Evolutionary conservation across 805 yeast species (phyloP), one percentile per base, ranked within the genome.

Genomic region (Pichia nakasei): DNA sequence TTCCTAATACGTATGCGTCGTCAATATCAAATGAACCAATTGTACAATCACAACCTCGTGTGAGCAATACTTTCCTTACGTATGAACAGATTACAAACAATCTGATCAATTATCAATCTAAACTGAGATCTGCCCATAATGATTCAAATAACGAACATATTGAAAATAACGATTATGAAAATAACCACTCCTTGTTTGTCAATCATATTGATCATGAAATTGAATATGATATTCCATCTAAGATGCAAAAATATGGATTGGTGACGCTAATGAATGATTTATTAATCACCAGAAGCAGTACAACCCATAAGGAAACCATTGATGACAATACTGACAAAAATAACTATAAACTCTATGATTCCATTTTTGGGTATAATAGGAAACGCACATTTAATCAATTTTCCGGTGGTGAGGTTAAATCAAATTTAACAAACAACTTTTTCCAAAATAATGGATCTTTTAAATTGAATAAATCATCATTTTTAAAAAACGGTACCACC

Each of bases 231-330:
- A 40, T 55, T 4, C 47, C 54, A 4, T 41, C 26, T 4, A 31
- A 45, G 12, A 56, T 59, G 11, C 52, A 54, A 15, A 48, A 51
- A 22, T 51, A 37, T 48, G 61, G 63, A 9, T 45, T 59, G 15
- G 43, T 51, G 43, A 48, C 49, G n/a, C 34, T 57, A 34, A 52
- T 59, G 61, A 55, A 59, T 43, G 51, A 53, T 20, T 53, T 52
- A 31, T 32, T 59, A 19, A 47, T 49, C 39, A 51, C 51, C 15
- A 45, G 59, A 36, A 52, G 43, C 41, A 32, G 40, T 19, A 9
- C 15, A 15, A 27, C 15, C 15, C 17, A 27, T 13, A 27, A 27
- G 32, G 32, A 27, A 27, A n/a, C 12, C 15, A 27, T 27, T 8
- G 17, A 27, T 27, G 15, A 13, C 15, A 6, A 27, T 27, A 13